These are phyloP conservation scores for Taxillus chinensis DNA, from an alignment of 164 flowering plant species.

Conservation along the genomic window DNA sequence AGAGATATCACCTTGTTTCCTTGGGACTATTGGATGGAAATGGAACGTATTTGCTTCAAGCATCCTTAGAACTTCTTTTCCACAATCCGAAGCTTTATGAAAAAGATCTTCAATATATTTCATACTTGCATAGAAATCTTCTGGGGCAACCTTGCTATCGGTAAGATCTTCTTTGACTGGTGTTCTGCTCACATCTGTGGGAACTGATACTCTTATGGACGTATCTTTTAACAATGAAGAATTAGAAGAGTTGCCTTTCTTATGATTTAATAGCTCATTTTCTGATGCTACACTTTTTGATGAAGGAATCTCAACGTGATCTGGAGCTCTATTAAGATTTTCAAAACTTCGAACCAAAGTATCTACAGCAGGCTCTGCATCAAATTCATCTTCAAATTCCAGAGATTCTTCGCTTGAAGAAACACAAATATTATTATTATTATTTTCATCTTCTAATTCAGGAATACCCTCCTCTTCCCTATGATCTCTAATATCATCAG, in stretches of 20 bases:
- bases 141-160: constrained; percentile 41
- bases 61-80: constrained; percentile 91
- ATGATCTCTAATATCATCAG: constrained; percentile 26
- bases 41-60: constrained; percentile 87
- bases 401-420: constrained; percentile 27
- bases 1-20: constrained; percentile 41
- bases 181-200: constrained; percentile 23
- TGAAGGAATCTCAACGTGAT: constrained; percentile 16
- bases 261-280: constrained; percentile 29
- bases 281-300: constrained; percentile 27
- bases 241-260: constrained; percentile 37
- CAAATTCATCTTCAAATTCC: constrained; percentile 77
- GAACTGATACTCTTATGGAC: constrained; percentile 22
- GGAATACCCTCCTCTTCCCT: constrained; percentile 58
- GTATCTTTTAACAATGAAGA: constrained; percentile 35
- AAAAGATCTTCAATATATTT: constrained; percentile 80
- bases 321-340: constrained; percentile 36
- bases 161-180: constrained; percentile 24
- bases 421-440: constrained; percentile 28
- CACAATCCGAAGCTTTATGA: constrained; percentile 72
- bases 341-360: constrained; percentile 58
- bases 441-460: constrained; percentile 54
- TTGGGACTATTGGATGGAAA: constrained; percentile 60
- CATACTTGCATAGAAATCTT: constrained; percentile 68
- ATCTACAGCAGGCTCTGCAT: constrained; percentile 43